phyloP scores from a whole-genome alignment of 257 asterid genomes.

The Scutellaria barbata region DNA sequence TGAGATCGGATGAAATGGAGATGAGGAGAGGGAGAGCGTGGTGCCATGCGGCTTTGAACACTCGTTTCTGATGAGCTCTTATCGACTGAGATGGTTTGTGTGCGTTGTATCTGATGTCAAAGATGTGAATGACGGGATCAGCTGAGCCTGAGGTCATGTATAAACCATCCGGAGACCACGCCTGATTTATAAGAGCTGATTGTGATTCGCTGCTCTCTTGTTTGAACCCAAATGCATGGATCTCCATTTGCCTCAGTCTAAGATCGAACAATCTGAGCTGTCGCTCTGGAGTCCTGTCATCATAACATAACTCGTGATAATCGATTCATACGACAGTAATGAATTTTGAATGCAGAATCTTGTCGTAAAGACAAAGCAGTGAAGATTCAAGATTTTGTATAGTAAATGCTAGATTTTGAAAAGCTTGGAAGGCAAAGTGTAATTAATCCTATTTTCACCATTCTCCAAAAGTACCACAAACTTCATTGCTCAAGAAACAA shows the following conservation, averaged over 20 bases:
- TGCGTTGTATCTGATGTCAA: conserved; percentile 74
- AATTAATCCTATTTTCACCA: too few relatives aligned
- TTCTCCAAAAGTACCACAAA: too few relatives aligned
- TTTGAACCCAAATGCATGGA: conserved; percentile 84
- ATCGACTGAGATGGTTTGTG: conserved; percentile 74
- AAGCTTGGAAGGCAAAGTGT: too few relatives aligned
- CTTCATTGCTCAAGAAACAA: too few relatives aligned
- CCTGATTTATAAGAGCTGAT: conserved; percentile 87
- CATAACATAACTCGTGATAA: background rate
- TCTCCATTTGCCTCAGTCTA: conserved; percentile 59
- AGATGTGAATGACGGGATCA: conserved; percentile 82
- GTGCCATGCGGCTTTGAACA: conserved; percentile 94
- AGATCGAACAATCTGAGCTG: conserved; percentile 82
- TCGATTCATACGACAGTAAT: background rate
- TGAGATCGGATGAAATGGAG: conserved; percentile 87
- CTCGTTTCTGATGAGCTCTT: conserved; percentile 84
- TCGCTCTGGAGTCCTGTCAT: conserved; percentile 72
- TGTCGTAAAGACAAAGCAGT: background rate
- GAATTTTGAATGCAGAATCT: background rate
- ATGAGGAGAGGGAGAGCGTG: conserved; percentile 72
- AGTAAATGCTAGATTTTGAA: too few relatives aligned
- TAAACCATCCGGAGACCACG: conserved; percentile 93
- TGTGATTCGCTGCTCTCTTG: conserved; percentile 89
- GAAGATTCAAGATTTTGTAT: background rate
- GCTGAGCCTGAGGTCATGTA: conserved; percentile 84